phyloP scores from a whole-genome alignment of 306 rosid species.

The Sphenostylis stenocarpa region DNA sequence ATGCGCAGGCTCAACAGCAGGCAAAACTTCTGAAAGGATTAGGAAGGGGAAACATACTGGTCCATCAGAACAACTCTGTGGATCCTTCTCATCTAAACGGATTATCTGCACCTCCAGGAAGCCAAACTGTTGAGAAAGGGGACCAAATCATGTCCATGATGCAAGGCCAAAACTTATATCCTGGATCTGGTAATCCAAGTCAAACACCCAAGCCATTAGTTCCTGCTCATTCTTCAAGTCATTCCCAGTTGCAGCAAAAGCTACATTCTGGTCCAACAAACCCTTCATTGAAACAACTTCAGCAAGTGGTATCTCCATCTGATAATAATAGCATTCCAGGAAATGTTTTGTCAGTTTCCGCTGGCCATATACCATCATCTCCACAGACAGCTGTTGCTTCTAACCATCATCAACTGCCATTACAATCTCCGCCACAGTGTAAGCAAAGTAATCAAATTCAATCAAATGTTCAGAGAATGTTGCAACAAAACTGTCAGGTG shows the following conservation, averaged over 20 bases:
- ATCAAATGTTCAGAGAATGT: constrained; percentile 60
- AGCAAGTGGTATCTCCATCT: constrained; percentile 60
- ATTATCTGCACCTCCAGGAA: constrained; percentile 67
- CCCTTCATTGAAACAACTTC: constrained; percentile 63
- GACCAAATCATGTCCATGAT: constrained; percentile 71
- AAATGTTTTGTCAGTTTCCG: constrained; percentile 54
- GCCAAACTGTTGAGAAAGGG: constrained; percentile 87
- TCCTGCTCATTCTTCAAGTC: constrained; percentile 63
- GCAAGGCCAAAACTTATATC: constrained; percentile 75
- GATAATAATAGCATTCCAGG: constrained; percentile 66
- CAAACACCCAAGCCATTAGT: constrained; percentile 67
- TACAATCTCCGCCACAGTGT: constrained; percentile 53
- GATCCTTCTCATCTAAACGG: constrained; percentile 85
- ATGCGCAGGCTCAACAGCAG: constrained; percentile 74
- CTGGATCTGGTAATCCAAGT: constrained; percentile 71
- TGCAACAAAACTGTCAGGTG: constrained; percentile 62
- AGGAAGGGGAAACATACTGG: constrained; percentile 71
- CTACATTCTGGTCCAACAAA: constrained; percentile 55
- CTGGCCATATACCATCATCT: constrained; percentile 55
- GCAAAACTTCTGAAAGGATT: constrained; percentile 76
- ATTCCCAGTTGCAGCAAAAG: constrained; percentile 74
- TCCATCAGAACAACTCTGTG: constrained; percentile 63
- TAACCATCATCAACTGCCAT: constrained; percentile 55
- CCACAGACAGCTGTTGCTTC: constrained; percentile 59
- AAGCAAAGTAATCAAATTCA: constrained; percentile 73